Percentiles rank a stretch among this genome's conserved stretches.
phyloP scores from a whole-genome alignment of 345 rosid genomes.

The Eucalyptus viminalis region DNA sequence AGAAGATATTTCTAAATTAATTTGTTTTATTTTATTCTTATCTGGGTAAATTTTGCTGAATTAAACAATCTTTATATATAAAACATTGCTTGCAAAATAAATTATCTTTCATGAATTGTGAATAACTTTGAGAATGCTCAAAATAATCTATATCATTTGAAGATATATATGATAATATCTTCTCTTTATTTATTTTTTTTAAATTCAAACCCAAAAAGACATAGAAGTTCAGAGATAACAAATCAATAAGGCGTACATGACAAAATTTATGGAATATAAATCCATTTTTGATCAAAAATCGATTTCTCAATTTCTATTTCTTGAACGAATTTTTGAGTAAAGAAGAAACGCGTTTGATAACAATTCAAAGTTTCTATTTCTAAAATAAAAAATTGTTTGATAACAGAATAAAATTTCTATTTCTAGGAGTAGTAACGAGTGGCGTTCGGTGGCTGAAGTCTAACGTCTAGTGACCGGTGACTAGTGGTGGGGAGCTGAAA shows the following conservation, averaged over 20 bases:
- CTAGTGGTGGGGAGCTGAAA: too few species aligned
- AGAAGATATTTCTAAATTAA: not conserved
- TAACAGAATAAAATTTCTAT: too few species aligned
- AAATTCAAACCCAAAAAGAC: not conserved
- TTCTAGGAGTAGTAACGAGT: too few species aligned
- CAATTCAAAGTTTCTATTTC: too few species aligned
- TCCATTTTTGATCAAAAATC: too few species aligned
- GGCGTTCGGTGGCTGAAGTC: too few species aligned
- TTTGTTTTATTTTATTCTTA: not conserved
- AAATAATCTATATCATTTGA: not conserved
- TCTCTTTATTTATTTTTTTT: not conserved
- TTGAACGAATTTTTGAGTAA: too few species aligned
- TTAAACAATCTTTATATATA: not conserved
- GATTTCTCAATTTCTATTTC: too few species aligned
- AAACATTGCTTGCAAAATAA: not conserved
- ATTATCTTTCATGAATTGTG: not conserved
- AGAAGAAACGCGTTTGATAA: too few species aligned
- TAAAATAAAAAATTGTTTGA: too few species aligned
- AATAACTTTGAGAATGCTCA: not conserved
- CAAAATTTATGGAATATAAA: too few species aligned
- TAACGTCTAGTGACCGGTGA: too few species aligned
- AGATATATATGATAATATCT: not conserved
- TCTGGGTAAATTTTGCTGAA: not conserved
- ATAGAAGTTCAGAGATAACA: not conserved
- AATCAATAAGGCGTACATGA: not conserved